These are phyloP conservation scores for Neonectria faginata DNA, from an alignment of 2,329 filamentous ascomycete species.

Conservation along the genomic window DNA sequence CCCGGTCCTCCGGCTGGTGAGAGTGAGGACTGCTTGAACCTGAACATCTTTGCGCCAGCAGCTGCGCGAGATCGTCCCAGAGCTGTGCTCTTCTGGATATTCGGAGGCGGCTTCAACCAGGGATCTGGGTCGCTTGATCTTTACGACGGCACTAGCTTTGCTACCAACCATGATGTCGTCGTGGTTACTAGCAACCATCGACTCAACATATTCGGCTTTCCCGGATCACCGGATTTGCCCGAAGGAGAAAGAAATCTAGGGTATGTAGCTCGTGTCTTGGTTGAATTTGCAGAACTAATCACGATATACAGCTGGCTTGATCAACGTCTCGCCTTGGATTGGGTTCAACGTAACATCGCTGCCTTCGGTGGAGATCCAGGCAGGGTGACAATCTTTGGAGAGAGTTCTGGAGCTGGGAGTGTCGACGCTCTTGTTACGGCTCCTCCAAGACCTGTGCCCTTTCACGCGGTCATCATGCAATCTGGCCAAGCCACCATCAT, in stretches of 20 bases:
- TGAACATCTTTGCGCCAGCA: slow-evolving; percentile 49
- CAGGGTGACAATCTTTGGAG: slow-evolving; percentile 64
- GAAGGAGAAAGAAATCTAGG: slow-evolving; percentile 37
- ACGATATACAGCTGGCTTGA: slow-evolving; percentile 35
- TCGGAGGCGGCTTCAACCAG: slow-evolving; percentile 54
- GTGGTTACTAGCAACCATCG: slow-evolving; percentile 62
- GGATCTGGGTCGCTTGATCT: slow-evolving; percentile 51
- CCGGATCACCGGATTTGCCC: slow-evolving; percentile 44
- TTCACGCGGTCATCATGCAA: slow-evolving; percentile 45
- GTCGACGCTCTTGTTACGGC: slow-evolving; percentile 52
- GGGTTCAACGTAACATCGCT: slow-evolving; percentile 63
- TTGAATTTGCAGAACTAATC: not conserved
- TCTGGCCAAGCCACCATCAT: slow-evolving; percentile 36
- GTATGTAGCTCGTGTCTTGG: slow-evolving; percentile 16
- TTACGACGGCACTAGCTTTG: slow-evolving; percentile 57
- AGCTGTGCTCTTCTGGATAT: slow-evolving; percentile 58
- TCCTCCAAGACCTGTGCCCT: slow-evolving; percentile 46
- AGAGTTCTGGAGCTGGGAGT: slow-evolving; percentile 68
- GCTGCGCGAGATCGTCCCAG: slow-evolving; percentile 45
- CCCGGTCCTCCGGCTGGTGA: slow-evolving; percentile 41
- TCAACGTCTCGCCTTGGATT: slow-evolving; percentile 61
- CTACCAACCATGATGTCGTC: slow-evolving; percentile 57
- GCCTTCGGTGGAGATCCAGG: slow-evolving; percentile 60
- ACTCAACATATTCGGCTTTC: slow-evolving; percentile 57
- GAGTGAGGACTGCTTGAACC: slow-evolving; percentile 50